Base-by-base conservation (phyloP, 805 yeast genomes). In the Metschnikowia peoriensis region DNA sequence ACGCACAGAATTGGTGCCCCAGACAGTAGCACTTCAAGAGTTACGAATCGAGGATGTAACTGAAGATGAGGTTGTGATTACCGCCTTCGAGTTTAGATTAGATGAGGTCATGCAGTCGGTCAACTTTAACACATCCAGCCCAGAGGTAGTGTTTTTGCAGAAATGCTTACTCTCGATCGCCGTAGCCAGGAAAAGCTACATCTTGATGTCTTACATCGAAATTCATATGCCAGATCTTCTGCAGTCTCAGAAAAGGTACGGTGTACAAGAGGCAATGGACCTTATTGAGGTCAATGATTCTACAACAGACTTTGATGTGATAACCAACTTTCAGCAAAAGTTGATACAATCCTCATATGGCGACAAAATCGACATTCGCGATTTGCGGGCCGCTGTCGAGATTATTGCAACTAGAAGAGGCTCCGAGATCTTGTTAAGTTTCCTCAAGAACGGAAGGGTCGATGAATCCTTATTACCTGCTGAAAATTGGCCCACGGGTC, bases 401-500 rank as follows among this genome's bases (percentile, higher is more conserved):
- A 67, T 74, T 2, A 73, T 89, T 45, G 90, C 87, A 0, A 71
- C 69, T 7, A 68, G 71, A 6, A 79, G 81, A 54, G 74, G 81
- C 28, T 84, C 91, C 7, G 76, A 78, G 40, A 64, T 85, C 12
- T 77, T 90, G 14, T 62, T 65, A 4, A 76, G 82, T 11, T 90
- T 77, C 60, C 68, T 90, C 34, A 73, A 72, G 39, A 76, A 83
- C 0, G 96, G 96, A 0, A 69, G 78, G 17, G 71, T 86, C 38
- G 89, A 86, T 64, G 79, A 83, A 5, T 70, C 78, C 9, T 67
- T 88, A 16, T 59, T 74, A 14, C 85, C 91, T 0, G 80, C 83
- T 0, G 84, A 80, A 14, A 79, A 81, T 46, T 85, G 93, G 82
- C 99, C 99, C 0, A 89, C 90, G 4, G 99, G 99, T 0, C 76